These are phyloP conservation scores for Caryopteris hybrid DNA, from an alignment of 305 asterid genomes.

Conservation along the genomic window DNA sequence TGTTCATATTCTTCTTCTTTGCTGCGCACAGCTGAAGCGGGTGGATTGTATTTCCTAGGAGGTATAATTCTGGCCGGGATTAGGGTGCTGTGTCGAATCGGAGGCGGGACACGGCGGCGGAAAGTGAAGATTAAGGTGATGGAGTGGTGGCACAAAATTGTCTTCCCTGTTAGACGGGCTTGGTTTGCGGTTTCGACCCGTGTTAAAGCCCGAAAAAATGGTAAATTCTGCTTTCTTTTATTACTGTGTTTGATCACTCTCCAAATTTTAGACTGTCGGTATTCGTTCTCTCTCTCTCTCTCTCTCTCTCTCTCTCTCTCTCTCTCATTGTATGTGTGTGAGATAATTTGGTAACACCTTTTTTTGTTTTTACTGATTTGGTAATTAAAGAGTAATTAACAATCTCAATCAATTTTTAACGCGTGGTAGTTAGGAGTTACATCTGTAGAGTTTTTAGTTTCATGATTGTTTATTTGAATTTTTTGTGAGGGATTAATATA, in stretches of 20 bases:
- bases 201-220: slow-evolving; percentile 68
- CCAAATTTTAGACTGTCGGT: background rate
- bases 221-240: slow-evolving; percentile 25
- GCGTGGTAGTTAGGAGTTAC: slow-evolving; percentile 15
- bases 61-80: slow-evolving; percentile 69
- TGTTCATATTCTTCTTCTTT: slow-evolving; percentile 8
- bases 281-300: background rate
- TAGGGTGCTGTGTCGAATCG: slow-evolving; percentile 51
- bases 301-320: background rate
- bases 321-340: background rate
- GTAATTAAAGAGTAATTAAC: background rate
- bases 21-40: background rate
- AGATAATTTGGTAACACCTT: background rate
- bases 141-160: slow-evolving; percentile 85
- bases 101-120: slow-evolving; percentile 58
- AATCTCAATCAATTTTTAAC: background rate
- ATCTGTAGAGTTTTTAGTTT: slow-evolving; percentile 19
- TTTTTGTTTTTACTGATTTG: background rate
- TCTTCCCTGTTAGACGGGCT: slow-evolving; percentile 74
- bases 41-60: background rate
- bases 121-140: slow-evolving; percentile 59
- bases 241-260: too few relatives aligned
- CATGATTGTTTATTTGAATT: background rate
- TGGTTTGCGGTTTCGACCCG: slow-evolving; percentile 80
- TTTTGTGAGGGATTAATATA: background rate